These are phyloP conservation scores for Sclerotinia spermophila DNA, from an alignment of 2,329 filamentous ascomycete species.

Conservation along the genomic window DNA sequence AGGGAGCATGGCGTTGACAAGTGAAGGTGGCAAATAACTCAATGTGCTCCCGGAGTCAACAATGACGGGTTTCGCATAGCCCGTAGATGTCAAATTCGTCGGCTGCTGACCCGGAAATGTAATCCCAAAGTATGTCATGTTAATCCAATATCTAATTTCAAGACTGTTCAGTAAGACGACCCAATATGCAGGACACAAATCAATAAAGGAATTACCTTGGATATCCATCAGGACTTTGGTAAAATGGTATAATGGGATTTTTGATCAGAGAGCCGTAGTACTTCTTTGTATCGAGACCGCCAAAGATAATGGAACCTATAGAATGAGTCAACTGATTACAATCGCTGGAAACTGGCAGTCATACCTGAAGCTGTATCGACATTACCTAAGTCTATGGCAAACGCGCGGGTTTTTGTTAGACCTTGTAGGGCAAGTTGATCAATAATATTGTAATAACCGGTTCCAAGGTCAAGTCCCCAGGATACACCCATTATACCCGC, in stretches of 20 bases:
- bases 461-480: constrained; percentile 14
- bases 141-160: constrained; percentile 26
- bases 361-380: constrained; percentile 23
- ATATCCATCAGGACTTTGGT: constrained; percentile 21
- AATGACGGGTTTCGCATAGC: constrained; percentile 20
- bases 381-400: constrained; percentile 25
- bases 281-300: constrained; percentile 28
- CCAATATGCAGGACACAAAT: not conserved
- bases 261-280: constrained; percentile 25
- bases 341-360: not conserved
- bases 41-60: constrained; percentile 26
- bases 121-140: constrained; percentile 25
- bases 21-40: constrained; percentile 16
- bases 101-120: constrained; percentile 19
- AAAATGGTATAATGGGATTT: constrained; percentile 23
- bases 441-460: constrained; percentile 23
- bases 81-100: not conserved
- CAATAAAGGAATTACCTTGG: constrained; percentile 13
- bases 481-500: constrained; percentile 21
- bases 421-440: constrained; percentile 24
- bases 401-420: constrained; percentile 25
- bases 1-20: constrained; percentile 21
- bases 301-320: constrained; percentile 27
- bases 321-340: not conserved
- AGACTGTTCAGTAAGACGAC: constrained; percentile 6